Evolutionary conservation across 768 basidiomycete genomes (phyloP), one percentile per base, ranked within the genome.

Genomic region (Pilatotrama ljubarskyi): DNA sequence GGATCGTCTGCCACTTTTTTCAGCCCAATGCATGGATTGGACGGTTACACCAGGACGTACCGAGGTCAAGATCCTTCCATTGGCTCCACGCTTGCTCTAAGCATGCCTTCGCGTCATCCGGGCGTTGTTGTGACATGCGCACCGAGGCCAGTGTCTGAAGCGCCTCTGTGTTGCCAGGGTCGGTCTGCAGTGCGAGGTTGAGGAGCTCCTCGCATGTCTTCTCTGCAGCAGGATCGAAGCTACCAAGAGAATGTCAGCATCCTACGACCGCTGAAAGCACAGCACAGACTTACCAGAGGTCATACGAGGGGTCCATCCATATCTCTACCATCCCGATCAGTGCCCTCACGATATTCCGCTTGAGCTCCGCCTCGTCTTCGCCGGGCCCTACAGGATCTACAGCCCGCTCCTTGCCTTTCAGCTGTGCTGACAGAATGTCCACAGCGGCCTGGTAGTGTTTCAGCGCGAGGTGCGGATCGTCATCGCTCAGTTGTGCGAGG

Each of bases 231-330:
- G 88, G 85, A 69, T 93, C 91, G 66, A 90, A 86, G 71, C 94
- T 96, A 24, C 49, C 20, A 10, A 24, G 24, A 18, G 15, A 5
- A 1, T 3, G 29, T 14, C 18, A 35, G n/a, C n/a, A n/a, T 25
- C 17, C 42, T 15, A 26, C 10, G 10, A 5, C 10, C 11, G 14
- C 18, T 8, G 18, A n/a, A 18, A n/a, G 3, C 2, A 14, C 14
- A 11, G 8, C 20, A 8, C n/a, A 38, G 32, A 70, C 84, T 51
- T 67, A 89, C 94, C 94, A 95, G 50, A 96, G 78, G 78, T 95
- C 93, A 64, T 88, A 87, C 1, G 82, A 81, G 29, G 90, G 90
- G 67, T 95, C 91, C 93, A 97, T 96, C 94, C 94, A 97, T 15
- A 95, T 90, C 70, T 96, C 95, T 24, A 95, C 88, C 82, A 95